Evolutionary conservation across 2,329 filamentous ascomycete genomes (phyloP).

Genomic region (Xylogone sp.): DNA sequence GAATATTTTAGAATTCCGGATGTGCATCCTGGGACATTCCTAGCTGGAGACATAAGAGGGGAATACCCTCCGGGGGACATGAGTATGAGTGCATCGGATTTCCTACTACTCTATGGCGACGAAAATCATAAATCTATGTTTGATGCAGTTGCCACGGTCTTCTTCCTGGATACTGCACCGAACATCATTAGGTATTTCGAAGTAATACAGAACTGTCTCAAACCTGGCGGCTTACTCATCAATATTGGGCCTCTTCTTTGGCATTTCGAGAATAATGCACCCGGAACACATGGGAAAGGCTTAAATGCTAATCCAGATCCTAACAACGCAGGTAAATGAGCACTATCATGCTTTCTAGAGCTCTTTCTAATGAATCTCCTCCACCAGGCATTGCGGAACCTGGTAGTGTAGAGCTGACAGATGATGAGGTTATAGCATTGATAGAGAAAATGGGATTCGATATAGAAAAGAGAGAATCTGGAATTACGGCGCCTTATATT

Average conservation of each 20-base stretch:
- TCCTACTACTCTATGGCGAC: constrained; percentile 77
- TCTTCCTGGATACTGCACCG: constrained; percentile 96
- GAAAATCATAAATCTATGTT: constrained; percentile 59
- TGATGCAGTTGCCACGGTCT: constrained; percentile 83
- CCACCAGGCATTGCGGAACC: constrained; percentile 84
- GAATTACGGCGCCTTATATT: constrained; percentile 77
- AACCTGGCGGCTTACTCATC: constrained; percentile 74
- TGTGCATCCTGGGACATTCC: constrained; percentile 61
- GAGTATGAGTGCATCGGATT: constrained; percentile 92
- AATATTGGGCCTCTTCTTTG: constrained; percentile 90
- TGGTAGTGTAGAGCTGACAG: constrained; percentile 83
- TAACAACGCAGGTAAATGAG: constrained; percentile 37
- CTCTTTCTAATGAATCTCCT: constrained; percentile 4
- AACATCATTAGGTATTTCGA: constrained; percentile 90
- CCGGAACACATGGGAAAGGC: constrained; percentile 46
- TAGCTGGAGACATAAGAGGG: constrained; percentile 34
- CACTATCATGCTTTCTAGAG: not conserved
- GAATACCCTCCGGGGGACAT: constrained; percentile 55
- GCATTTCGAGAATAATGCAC: constrained; percentile 83
- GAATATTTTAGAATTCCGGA: constrained; percentile 74
- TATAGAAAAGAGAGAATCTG: constrained; percentile 59
- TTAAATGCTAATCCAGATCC: constrained; percentile 47
- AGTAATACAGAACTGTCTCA: constrained; percentile 74
- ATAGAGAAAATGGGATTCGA: constrained; percentile 73
- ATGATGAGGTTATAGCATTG: constrained; percentile 81